Conservation (phyloP, 2,329 filamentous ascomycete genomes). For the Passalora sequoiae region DNA sequence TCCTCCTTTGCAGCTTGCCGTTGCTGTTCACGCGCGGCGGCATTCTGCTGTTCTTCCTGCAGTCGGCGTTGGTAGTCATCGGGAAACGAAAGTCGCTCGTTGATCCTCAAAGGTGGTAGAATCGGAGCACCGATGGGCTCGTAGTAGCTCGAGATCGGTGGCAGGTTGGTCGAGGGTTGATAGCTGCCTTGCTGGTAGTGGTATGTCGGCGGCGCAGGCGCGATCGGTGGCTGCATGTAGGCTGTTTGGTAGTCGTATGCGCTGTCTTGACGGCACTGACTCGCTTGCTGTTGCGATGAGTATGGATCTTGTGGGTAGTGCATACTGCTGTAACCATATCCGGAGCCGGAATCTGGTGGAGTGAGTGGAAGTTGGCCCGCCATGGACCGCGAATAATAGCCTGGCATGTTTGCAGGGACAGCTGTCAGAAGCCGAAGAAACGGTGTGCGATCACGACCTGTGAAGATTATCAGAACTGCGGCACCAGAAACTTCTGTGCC, state of each 20-base stretch:
- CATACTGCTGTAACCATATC: conserved; percentile 36
- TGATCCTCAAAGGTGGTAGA: conserved; percentile 45
- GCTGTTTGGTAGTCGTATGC: conserved; percentile 43
- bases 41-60: conserved; percentile 37
- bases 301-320: conserved; percentile 45
- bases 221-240: conserved; percentile 39
- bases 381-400: conserved; percentile 44
- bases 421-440: conserved; percentile 39
- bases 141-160: conserved; percentile 38
- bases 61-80: conserved; percentile 36
- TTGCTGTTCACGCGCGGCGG: conserved; percentile 34
- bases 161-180: conserved; percentile 29
- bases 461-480: conserved; percentile 12
- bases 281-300: conserved; percentile 35
- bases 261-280: conserved; percentile 39
- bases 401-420: conserved; percentile 43
- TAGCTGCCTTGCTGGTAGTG: conserved; percentile 29
- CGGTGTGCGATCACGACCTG: conserved; percentile 36
- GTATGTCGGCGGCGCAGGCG: conserved; percentile 30
- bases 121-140: conserved; percentile 42
- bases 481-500: conserved; percentile 3
- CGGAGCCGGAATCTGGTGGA: conserved; percentile 46
- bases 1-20: conserved; percentile 52
- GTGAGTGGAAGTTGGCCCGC: conserved; percentile 43
- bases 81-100: conserved; percentile 36